Evolutionary conservation across 768 basidiomycete species (phyloP), one percentile per base, ranked within the genome.

Genomic region (Termitomyces eurrhizus): DNA sequence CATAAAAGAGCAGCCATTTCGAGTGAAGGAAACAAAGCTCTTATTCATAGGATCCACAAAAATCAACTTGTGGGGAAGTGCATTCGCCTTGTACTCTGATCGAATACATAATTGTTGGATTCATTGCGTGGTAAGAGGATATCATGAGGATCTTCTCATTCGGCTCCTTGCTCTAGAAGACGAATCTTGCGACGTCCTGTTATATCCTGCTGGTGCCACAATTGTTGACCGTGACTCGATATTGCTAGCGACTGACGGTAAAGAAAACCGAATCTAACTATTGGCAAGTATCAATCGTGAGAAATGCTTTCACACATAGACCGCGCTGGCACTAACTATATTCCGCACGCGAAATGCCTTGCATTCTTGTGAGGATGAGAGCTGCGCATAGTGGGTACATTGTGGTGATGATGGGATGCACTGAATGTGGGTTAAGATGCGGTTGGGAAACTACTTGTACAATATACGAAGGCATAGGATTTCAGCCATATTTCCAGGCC

Each of bases 211-310:
- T 41, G 16, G 39, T 41, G 7, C 5, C 1, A 18, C 14, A 18
- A 41, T 41, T 5, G 39, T 16, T 41, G 29, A 29, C 29, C 29
- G 1, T 29, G 29, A 29, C 29, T 29, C 29, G 29, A 29, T 29
- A 29, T 29, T 29, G 2, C 12, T 37, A 37, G 39, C 7, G 8
- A 42, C 7, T 42, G 1, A 12, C 26, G 18, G 7, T 1, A 12
- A 21, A 48, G 32, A 9, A 32, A 35, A 26, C 2, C 2, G 16
- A 11, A 33, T n/a, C 45, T 32, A 74, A 75, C 70, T 75, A 72
- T 55, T 77, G 73, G 59, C 74, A 75, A 46, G 73, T 74, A 13
- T 69, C 68, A 45, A 74, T 65, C 1, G 62, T 58, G 62, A 76
- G 29, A 14, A 39, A 74, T 9, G 70, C 58, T 21, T 65, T 56